phyloP scores from a whole-genome alignment of 371 early-diverging fungal genomes.

The Syncephalis fuscata region DNA sequence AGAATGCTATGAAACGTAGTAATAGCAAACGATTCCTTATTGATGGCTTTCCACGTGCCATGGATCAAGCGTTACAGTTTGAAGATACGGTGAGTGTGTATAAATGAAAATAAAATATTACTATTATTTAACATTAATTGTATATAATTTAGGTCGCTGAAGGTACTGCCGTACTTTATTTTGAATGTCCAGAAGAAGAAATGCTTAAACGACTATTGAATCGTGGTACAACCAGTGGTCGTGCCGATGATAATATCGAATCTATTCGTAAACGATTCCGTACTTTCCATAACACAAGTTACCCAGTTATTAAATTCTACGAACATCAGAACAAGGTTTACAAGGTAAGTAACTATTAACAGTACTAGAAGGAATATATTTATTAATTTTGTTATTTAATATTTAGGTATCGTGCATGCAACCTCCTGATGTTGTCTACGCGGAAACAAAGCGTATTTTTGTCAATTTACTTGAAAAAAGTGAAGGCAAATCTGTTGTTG shows the following conservation, averaged over 20 bases:
- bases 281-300: conserved; percentile 65
- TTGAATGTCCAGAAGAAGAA: conserved; percentile 83
- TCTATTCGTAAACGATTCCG: conserved; percentile 88
- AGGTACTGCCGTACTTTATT: conserved; percentile 61
- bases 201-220: conserved; percentile 76
- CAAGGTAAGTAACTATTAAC: conserved; percentile 20
- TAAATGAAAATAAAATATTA: background rate
- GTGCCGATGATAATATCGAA: conserved; percentile 89
- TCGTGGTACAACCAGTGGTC: conserved; percentile 83
- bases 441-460: conserved; percentile 14
- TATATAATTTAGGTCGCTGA: conserved; percentile 30
- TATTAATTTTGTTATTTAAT: too few species aligned
- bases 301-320: conserved; percentile 80
- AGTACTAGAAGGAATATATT: background rate
- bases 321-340: conserved; percentile 54
- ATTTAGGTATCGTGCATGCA: conserved; percentile 11
- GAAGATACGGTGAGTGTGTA: conserved; percentile 55
- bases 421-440: conserved; percentile 23
- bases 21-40: conserved; percentile 62
- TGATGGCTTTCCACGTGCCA: conserved; percentile 91
- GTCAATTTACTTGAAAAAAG: conserved; percentile 7
- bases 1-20: conserved; percentile 67
- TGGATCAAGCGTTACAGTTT: conserved; percentile 89
- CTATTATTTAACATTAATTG: background rate
- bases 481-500: background rate